A percentile compares a stretch with the other conserved stretches of the same genome.
phyloP scores from a whole-genome alignment of 2,329 filamentous ascomycete genomes.

The Drechslerella stenobrocha region DNA sequence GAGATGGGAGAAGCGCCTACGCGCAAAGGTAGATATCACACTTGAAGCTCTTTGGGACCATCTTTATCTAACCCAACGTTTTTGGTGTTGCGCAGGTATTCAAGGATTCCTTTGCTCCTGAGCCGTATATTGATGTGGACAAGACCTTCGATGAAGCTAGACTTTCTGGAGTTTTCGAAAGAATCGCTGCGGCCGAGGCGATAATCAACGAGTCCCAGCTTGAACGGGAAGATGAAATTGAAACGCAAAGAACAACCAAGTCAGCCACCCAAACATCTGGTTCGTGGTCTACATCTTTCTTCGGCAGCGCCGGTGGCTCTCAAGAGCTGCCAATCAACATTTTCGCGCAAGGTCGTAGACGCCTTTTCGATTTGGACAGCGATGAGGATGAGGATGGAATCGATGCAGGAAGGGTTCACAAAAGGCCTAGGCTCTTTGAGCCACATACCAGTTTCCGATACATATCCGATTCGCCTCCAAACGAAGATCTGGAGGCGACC shows the following conservation, averaged over 20 bases:
- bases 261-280: slow-evolving; percentile 15
- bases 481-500: background rate
- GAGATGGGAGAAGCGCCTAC: slow-evolving; percentile 38
- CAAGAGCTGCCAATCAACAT: slow-evolving; percentile 36
- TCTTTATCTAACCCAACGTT: background rate
- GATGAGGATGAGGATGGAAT: slow-evolving; percentile 39
- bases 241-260: slow-evolving; percentile 17
- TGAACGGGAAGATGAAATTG: slow-evolving; percentile 15
- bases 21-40: slow-evolving; percentile 18
- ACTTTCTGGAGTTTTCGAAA: slow-evolving; percentile 28
- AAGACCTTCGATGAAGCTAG: slow-evolving; percentile 26
- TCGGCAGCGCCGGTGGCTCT: slow-evolving; percentile 4
- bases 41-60: background rate
- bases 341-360: slow-evolving; percentile 36
- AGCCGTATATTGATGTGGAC: slow-evolving; percentile 39
- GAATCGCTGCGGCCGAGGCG: slow-evolving; percentile 32
- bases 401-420: slow-evolving; percentile 15
- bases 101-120: slow-evolving; percentile 11
- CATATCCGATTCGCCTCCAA: slow-evolving; percentile 24
- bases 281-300: slow-evolving; percentile 38
- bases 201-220: slow-evolving; percentile 36
- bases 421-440: slow-evolving; percentile 34
- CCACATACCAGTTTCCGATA: slow-evolving; percentile 39
- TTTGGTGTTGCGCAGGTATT: slow-evolving; percentile 16
- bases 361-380: slow-evolving; percentile 23